Percentiles rank a stretch among this genome's conserved stretches.
These are phyloP conservation scores for Yarrowia hollandica DNA, from an alignment of 805 yeast genomes.

Conservation along the genomic window DNA sequence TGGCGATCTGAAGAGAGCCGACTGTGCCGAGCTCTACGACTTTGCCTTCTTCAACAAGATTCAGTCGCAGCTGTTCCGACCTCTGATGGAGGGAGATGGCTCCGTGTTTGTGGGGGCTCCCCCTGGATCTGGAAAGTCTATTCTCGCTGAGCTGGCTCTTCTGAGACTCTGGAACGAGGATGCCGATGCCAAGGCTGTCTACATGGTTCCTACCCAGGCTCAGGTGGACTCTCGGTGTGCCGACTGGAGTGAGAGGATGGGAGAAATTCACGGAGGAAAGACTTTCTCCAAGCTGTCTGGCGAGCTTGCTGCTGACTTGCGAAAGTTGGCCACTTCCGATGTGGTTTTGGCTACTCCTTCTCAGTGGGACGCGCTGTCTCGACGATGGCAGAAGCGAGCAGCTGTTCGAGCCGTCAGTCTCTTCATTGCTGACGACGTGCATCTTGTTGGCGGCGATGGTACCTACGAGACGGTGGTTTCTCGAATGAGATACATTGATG, in stretches of 20 bases:
- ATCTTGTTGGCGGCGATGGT: slow-evolving; percentile 66
- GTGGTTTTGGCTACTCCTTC: slow-evolving; percentile 74
- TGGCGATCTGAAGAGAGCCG: slow-evolving; percentile 50
- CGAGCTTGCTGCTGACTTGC: slow-evolving; percentile 56
- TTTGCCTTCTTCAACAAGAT: slow-evolving; percentile 64
- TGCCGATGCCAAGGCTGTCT: slow-evolving; percentile 68
- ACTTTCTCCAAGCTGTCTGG: slow-evolving; percentile 57
- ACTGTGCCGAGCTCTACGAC: slow-evolving; percentile 49
- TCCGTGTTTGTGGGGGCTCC: slow-evolving; percentile 68
- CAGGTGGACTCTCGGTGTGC: slow-evolving; percentile 50
- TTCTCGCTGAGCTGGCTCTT: slow-evolving; percentile 69
- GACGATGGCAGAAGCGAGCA: slow-evolving; percentile 80
- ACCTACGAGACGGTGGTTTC: slow-evolving; percentile 71
- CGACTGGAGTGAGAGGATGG: slow-evolving; percentile 56
- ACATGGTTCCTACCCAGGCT: slow-evolving; percentile 64
- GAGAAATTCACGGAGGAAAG: slow-evolving; percentile 55
- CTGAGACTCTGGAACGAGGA: slow-evolving; percentile 66
- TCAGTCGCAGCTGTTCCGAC: slow-evolving; percentile 69
- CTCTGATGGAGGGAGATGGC: slow-evolving; percentile 58
- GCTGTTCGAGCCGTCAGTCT: slow-evolving; percentile 65
- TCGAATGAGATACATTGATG: slow-evolving; percentile 67
- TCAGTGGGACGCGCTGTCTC: slow-evolving; percentile 70
- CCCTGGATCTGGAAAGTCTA: slow-evolving; percentile 75
- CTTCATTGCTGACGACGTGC: slow-evolving; percentile 72
- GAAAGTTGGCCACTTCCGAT: slow-evolving; percentile 59